Base-by-base conservation (phyloP, 352 stramenopile species). In the Phytopythium montanum region DNA sequence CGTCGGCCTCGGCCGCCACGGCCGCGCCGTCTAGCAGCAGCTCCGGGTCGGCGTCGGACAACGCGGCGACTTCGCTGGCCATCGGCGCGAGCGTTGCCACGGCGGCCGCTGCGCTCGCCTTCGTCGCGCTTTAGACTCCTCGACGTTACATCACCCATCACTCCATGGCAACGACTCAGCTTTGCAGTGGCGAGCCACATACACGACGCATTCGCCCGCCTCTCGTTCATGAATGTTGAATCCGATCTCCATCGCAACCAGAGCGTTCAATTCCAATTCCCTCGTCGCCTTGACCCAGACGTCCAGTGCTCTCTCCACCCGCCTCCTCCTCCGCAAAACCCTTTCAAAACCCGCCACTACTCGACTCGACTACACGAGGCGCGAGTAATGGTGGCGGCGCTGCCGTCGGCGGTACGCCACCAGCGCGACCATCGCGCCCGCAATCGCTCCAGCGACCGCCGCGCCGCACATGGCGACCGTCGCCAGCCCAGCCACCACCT, bases 351-450 rank as follows among this genome's bases (percentile, higher is more conserved):
- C 39, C n/a, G n/a, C n/a, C n/a, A n/a, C n/a, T 6, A 46, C 14
- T 14, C 19, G 16, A 46, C 39, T 26, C 6, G 39, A 28, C 16
- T 39, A 54, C 19, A 36, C 49, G 49, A 54, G 49, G 12, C 49
- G 49, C 49, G 49, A 42, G 49, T 54, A 54, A 5, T 26, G 49
- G 49, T 41, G 29, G 49, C 49, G 49, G 49, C 49, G 49, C 19
- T 54, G 28, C 26, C 49, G 49, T 21, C 29, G 49, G 29, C 49
- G 49, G 14, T 28, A 36, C 26, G 28, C 49, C 6, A 54, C 25
- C 28, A 42, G 49, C 26, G 29, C 28, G 18, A 41, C 49, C 49
- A 54, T 38, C 6, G 28, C 49, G 28, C 41, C 29, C 5, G 49
- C 49, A 29, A 54, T 0, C 23, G 19, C 29, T 16, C 13, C 26